Evolutionary conservation across 1,284 basidiomycete species (phyloP), one percentile per base, ranked within the genome.

Genomic region (Exobasidium cylindrosporum): DNA sequence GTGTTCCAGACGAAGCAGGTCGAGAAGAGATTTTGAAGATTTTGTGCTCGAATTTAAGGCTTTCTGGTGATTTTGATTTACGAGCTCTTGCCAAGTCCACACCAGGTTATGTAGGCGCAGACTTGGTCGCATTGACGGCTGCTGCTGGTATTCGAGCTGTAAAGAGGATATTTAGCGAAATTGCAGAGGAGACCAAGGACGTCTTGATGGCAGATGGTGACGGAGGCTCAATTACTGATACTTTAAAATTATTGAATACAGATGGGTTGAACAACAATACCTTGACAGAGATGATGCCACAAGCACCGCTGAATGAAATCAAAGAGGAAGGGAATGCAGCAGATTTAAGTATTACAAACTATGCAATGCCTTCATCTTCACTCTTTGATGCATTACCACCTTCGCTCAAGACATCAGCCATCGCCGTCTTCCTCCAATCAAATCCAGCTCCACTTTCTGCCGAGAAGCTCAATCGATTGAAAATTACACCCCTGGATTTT

Each of bases 21-120:
- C 64, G 77, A 26, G 89, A 91, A 74, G 90, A 94, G 92, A 79
- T 79, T 43, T 63, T 79, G 24, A 71, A 67, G 43, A 76, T 79
- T 13, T 68, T 79, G 17, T 72, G 73, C 10, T 59, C 60, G 52
- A 71, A 71, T 63, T 63, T 79, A 43, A 66, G 57, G 7, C 63
- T 60, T 21, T 31, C 76, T 89, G 92, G 77, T 93, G 86, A 90
- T 67, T 93, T 96, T 68, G 86, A 95, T 80, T 92, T 91, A 76
- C 77, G 83, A 13, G 84, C 85, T 0, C 83, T 98, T 14, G 95
- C 95, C 14, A 94, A 92, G 81, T 86, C 89, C 0, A 98, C 95
- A 0, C 96, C 96, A 1, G 95, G 95, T 0, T 98, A 96, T 76
- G 95, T 97, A 7, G 94, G 95, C 40, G 95, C 95, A 0, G 95